Conservation (phyloP, 2,329 filamentous ascomycete genomes). For the Colletotrichum simmondsii region DNA sequence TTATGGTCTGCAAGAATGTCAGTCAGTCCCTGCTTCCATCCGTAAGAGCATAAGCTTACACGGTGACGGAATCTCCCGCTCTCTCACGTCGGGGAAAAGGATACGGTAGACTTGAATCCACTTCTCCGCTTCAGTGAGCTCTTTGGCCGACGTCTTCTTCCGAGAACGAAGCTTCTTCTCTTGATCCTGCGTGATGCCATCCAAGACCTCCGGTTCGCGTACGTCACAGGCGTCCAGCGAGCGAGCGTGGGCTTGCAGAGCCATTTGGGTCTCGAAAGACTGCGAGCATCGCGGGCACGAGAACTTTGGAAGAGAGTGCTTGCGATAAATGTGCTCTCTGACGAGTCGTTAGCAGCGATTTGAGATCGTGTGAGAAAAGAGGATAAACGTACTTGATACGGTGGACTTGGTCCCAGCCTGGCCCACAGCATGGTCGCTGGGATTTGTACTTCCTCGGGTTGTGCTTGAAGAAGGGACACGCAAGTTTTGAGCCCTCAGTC, state of each 20-base stretch:
- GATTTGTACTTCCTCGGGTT: slow-evolving; percentile 47
- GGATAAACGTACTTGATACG: slow-evolving; percentile 48
- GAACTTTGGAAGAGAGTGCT: slow-evolving; percentile 45
- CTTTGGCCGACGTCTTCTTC: slow-evolving; percentile 42
- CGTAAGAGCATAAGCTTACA: neutral
- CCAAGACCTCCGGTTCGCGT: slow-evolving; percentile 39
- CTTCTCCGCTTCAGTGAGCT: slow-evolving; percentile 48
- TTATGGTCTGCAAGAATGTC: slow-evolving; percentile 44
- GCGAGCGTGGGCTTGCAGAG: slow-evolving; percentile 46
- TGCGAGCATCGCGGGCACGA: slow-evolving; percentile 49
- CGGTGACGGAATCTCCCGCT: slow-evolving; percentile 35
- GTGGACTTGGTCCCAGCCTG: slow-evolving; percentile 50
- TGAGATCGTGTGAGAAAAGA: neutral
- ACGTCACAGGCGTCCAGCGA: slow-evolving; percentile 39
- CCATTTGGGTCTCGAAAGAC: slow-evolving; percentile 45
- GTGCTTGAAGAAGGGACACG: slow-evolving; percentile 54
- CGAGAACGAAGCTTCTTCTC: slow-evolving; percentile 47
- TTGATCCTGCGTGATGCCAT: slow-evolving; percentile 50
- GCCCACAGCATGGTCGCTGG: slow-evolving; percentile 47
- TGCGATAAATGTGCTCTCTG: slow-evolving; percentile 51
- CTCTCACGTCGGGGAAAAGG: slow-evolving; percentile 45
- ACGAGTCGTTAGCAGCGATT: neutral
- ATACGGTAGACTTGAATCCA: slow-evolving; percentile 50
- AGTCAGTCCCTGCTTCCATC: neutral
- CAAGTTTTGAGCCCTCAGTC: slow-evolving; percentile 36